phyloP scores from a whole-genome alignment of 1,284 basidiomycete genomes.

The Phlebopus sp. region DNA sequence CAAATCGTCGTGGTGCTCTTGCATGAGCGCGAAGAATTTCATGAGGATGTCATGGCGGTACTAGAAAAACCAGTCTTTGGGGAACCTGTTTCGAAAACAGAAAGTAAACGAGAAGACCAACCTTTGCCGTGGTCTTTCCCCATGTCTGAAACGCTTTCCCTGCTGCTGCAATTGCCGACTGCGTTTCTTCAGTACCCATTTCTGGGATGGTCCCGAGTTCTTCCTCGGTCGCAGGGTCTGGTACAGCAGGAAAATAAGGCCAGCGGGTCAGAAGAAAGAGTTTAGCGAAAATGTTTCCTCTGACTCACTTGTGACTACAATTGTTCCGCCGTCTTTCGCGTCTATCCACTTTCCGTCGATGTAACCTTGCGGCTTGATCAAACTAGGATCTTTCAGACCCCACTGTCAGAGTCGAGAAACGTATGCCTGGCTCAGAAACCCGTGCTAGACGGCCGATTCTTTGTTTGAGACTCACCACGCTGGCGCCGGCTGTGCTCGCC shows the following conservation, averaged over 20 bases:
- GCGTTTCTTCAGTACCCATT: conserved; percentile 80
- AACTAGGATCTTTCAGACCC: conserved; percentile 70
- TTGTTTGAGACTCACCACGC: conserved; percentile 15
- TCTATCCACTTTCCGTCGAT: conserved; percentile 85
- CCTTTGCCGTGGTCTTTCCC: conserved; percentile 80
- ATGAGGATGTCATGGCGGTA: conserved; percentile 76
- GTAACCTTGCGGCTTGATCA: conserved; percentile 74
- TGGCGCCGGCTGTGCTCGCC: conserved; percentile 31
- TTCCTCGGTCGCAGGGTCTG: conserved; percentile 84
- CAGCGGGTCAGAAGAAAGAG: background rate
- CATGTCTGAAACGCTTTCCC: conserved; percentile 75
- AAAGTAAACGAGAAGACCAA: conserved; percentile 29
- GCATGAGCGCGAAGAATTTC: conserved; percentile 73
- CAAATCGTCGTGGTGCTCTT: conserved; percentile 79
- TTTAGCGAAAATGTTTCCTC: background rate
- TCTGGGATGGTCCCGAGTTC: conserved; percentile 82
- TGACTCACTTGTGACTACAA: conserved; percentile 72
- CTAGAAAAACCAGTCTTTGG: conserved; percentile 34
- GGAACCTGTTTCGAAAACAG: background rate
- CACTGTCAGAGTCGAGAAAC: conserved; percentile 46
- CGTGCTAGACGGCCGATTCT: background rate
- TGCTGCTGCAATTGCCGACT: conserved; percentile 78
- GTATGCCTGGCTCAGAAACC: background rate
- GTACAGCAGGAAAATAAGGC: background rate
- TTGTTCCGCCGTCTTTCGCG: conserved; percentile 67